A percentile compares a stretch with the other conserved stretches of the same genome.
Conservation (phyloP, 1,284 basidiomycete species). For the Caloboletus firmus region DNA sequence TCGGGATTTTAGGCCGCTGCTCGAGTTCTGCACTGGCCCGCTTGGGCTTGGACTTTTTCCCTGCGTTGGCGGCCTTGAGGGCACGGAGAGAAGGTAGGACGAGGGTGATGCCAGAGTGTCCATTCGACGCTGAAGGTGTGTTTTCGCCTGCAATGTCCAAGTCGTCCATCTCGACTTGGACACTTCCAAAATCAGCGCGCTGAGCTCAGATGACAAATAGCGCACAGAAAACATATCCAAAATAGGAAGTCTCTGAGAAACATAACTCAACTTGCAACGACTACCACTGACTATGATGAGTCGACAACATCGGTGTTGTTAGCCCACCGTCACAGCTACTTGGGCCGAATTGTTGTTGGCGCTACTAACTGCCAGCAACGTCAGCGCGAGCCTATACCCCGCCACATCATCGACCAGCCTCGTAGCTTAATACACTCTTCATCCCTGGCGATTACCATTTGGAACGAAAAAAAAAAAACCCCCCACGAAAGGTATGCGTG, state of each 20-base stretch:
- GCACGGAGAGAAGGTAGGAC: conserved; percentile 47
- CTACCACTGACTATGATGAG: no score
- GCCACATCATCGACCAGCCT: no score
- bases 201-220: conserved; percentile 3
- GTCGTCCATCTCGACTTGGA: conserved; percentile 26
- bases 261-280: no score
- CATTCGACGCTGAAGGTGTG: conserved; percentile 21
- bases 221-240: conserved; percentile 11
- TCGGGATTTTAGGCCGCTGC: conserved; percentile 41
- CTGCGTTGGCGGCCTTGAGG: conserved; percentile 35
- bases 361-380: no score
- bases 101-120: conserved; percentile 41
- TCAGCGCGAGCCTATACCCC: no score
- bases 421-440: no score
- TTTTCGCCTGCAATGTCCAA: conserved; percentile 26
- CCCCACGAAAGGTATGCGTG: no score
- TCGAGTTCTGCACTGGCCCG: conserved; percentile 24
- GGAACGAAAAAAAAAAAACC: not conserved
- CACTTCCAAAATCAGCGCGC: conserved; percentile 4
- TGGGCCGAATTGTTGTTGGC: no score
- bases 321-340: no score
- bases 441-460: not conserved
- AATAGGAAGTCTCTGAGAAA: conserved; percentile 7
- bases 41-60: conserved; percentile 32
- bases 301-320: no score